Percentiles rank a stretch among this genome's conserved stretches.
Evolutionary conservation across 345 rosid species (phyloP).

Genomic region (Sisymbrium altissimum): DNA sequence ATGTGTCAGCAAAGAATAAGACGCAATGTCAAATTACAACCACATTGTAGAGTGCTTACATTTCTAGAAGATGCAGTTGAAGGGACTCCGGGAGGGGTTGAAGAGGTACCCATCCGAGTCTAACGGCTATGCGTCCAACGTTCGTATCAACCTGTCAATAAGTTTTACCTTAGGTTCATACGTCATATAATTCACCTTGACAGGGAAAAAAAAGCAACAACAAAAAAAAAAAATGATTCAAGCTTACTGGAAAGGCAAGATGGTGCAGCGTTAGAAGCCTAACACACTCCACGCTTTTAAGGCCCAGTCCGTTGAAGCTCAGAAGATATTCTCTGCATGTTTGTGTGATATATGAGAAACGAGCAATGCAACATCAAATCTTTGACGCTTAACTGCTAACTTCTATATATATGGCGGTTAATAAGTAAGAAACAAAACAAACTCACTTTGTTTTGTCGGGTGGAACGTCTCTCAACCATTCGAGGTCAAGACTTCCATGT

Average conservation of each 20-base stretch:
- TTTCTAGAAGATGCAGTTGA: constrained; percentile 90
- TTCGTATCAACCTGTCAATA: constrained; percentile 90
- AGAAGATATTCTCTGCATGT: constrained; percentile 74
- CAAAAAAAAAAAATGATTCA: not conserved
- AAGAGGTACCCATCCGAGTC: constrained; percentile 99
- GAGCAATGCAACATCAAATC: not conserved
- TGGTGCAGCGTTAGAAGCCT: constrained; percentile 94
- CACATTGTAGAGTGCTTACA: constrained; percentile 44
- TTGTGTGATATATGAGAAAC: constrained; percentile 22
- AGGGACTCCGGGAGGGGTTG: constrained; percentile 97
- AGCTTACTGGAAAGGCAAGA: constrained; percentile 95
- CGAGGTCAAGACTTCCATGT: constrained; percentile 79
- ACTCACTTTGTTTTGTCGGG: constrained; percentile 90
- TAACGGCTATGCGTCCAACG: constrained; percentile 97
- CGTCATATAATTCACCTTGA: constrained; percentile 14
- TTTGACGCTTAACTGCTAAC: not conserved
- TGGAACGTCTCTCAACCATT: constrained; percentile 96
- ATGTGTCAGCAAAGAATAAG: not conserved
- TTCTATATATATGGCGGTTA: not conserved
- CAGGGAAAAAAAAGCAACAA: not conserved
- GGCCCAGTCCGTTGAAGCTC: constrained; percentile 79
- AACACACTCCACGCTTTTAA: constrained; percentile 98
- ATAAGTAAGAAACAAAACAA: not conserved
- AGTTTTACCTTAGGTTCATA: not conserved
- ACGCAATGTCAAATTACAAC: not conserved